Conservation (phyloP, 2,329 filamentous ascomycete genomes). For the Fusarium sacchari region DNA sequence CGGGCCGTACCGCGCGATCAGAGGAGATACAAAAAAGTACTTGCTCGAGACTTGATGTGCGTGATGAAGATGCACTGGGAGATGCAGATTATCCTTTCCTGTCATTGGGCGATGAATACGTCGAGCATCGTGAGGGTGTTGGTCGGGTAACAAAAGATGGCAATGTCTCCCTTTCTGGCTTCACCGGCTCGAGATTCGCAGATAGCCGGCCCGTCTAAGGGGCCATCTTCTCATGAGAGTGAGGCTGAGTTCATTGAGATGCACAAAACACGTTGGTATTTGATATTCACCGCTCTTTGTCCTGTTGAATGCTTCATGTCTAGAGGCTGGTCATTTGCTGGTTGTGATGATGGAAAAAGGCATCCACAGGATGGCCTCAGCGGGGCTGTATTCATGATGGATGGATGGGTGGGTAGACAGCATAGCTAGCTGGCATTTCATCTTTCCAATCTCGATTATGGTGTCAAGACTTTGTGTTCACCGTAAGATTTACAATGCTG, state of each 20-base stretch:
- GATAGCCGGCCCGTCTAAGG: not conserved
- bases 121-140: constrained; percentile 9
- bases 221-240: not conserved
- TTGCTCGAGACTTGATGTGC: constrained; percentile 3
- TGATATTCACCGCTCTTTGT: constrained; percentile 24
- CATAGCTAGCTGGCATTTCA: not conserved
- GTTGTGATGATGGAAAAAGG: constrained; percentile 10
- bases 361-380: constrained; percentile 29
- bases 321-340: constrained; percentile 3
- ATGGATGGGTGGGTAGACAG: constrained; percentile 13
- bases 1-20: constrained; percentile 9
- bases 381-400: constrained; percentile 9
- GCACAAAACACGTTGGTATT: not conserved
- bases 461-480: not conserved
- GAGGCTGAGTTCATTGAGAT: constrained; percentile 16
- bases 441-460: not conserved
- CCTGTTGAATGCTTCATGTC: not conserved
- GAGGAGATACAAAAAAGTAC: constrained; percentile 19
- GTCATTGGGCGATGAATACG: not conserved
- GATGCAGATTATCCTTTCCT: not conserved
- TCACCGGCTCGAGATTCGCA: constrained; percentile 15
- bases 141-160: constrained; percentile 11
- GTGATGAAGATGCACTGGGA: not conserved
- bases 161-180: constrained; percentile 3
- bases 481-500: not conserved